Percentiles rank a stretch among this genome's conserved stretches.
Evolutionary conservation across 108 stramenopile genomes (phyloP).

Genomic region (Skeletonema costatum): DNA sequence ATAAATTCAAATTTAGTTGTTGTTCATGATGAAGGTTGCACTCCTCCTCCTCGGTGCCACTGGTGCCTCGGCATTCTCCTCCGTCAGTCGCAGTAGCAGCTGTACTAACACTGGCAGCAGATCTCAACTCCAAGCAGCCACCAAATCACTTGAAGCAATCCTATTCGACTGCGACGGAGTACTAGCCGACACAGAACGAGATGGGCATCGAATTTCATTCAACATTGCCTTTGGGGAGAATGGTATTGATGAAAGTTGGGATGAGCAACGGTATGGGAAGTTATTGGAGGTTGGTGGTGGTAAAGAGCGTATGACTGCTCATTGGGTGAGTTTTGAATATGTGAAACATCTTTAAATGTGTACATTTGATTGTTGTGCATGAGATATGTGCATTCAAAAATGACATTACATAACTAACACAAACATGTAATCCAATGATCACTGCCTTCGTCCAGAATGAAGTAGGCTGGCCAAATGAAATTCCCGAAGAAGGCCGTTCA

Average conservation of each 20-base stretch:
- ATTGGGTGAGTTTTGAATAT: constrained; percentile 53
- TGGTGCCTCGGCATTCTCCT: constrained; percentile 1
- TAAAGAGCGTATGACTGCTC: constrained; percentile 96
- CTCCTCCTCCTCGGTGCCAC: constrained; percentile 1
- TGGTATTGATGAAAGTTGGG: constrained; percentile 79
- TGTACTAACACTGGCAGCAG: background rate
- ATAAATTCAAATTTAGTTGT: background rate
- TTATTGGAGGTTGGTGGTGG: constrained; percentile 89
- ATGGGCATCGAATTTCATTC: constrained; percentile 90
- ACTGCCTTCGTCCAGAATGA: constrained; percentile 37
- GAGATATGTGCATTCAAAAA: no score
- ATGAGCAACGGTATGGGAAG: constrained; percentile 86
- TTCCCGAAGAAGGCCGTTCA: constrained; percentile 51
- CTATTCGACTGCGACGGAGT: constrained; percentile 94
- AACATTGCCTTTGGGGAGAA: constrained; percentile 84
- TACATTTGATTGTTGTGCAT: background rate
- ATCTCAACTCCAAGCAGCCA: background rate
- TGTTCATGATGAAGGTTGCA: constrained; percentile 1
- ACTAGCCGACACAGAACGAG: constrained; percentile 93
- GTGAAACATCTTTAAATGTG: no score
- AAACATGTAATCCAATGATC: background rate
- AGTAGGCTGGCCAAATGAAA: constrained; percentile 80
- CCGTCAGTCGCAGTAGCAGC: background rate
- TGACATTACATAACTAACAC: background rate
- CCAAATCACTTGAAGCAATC: constrained; percentile 64